Conservation (phyloP, 2,329 filamentous ascomycete genomes). For the Colletotrichum phormii region DNA sequence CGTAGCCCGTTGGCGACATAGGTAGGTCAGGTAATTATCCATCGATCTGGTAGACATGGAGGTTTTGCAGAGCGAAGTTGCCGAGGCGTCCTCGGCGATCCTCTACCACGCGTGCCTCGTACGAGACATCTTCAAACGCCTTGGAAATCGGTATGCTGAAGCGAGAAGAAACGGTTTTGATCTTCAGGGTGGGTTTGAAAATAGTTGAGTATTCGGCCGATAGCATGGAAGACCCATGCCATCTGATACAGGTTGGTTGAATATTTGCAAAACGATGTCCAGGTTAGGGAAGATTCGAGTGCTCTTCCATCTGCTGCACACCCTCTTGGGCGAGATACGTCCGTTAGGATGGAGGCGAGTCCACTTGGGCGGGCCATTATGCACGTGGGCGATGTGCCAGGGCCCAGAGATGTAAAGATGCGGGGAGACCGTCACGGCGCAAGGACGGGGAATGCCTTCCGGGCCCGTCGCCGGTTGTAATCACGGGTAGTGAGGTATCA, state of each 20-base stretch:
- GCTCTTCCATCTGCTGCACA: constrained; percentile 10
- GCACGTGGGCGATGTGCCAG: constrained; percentile 18
- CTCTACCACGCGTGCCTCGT: neutral
- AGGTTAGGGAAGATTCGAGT: neutral
- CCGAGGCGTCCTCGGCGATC: neutral
- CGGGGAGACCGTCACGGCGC: neutral
- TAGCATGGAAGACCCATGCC: neutral
- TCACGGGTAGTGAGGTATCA: neutral
- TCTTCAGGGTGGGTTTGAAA: neutral
- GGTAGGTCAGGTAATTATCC: neutral
- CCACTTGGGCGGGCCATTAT: constrained; percentile 12
- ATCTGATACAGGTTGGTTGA: neutral
- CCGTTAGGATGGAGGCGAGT: constrained; percentile 1
- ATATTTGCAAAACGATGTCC: neutral
- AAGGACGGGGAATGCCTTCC: neutral
- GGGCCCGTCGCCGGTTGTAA: neutral
- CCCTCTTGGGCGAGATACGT: constrained; percentile 18
- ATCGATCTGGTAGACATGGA: neutral
- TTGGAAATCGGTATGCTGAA: neutral
- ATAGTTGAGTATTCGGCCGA: neutral
- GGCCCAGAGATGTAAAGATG: neutral
- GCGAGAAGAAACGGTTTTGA: no score
- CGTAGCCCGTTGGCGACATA: neutral
- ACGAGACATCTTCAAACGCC: neutral
- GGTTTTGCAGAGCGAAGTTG: neutral